Percentiles rank a stretch among this genome's conserved stretches.
Conservation (phyloP, 352 stramenopile species). For the Aphanomyces stellatus region DNA sequence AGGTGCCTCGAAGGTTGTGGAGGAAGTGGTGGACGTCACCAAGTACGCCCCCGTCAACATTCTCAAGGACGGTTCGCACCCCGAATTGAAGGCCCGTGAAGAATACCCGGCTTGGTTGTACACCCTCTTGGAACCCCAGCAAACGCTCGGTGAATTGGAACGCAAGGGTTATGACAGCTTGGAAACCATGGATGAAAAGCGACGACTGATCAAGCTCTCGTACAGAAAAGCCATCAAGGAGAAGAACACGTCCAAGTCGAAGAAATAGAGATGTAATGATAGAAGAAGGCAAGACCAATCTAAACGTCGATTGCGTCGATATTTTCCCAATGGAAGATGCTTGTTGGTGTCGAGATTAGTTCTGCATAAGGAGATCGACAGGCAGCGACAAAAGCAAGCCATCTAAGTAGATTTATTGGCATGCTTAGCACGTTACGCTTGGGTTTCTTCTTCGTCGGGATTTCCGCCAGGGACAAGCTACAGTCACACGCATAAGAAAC, state of each 20-base stretch:
- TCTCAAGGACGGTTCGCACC: constrained; percentile 72
- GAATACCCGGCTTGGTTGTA: constrained; percentile 82
- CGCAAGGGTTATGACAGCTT: constrained; percentile 74
- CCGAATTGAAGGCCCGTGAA: constrained; percentile 66
- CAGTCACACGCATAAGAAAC: not conserved
- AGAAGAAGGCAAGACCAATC: constrained; percentile 13
- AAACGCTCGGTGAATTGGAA: constrained; percentile 68
- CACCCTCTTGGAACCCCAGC: constrained; percentile 61
- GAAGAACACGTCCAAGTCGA: constrained; percentile 74
- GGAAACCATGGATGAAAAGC: constrained; percentile 55
- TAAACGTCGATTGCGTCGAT: not conserved
- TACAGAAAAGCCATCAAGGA: constrained; percentile 64
- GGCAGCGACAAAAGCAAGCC: too few species aligned
- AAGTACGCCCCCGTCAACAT: constrained; percentile 79
- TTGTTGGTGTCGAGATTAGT: not conserved
- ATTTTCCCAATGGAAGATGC: not conserved
- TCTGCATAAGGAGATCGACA: not conserved
- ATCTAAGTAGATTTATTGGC: too few species aligned
- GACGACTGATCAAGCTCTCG: constrained; percentile 61
- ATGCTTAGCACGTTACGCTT: not conserved
- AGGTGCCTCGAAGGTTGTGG: constrained; percentile 35
- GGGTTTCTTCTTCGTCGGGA: constrained; percentile 31
- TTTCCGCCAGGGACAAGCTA: constrained; percentile 78
- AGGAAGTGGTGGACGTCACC: constrained; percentile 66
- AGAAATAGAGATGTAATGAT: constrained; percentile 51